Evolutionary conservation across 139 green algal genomes (phyloP).

Genomic region (Auxenochlorella pyrenoidosa): DNA sequence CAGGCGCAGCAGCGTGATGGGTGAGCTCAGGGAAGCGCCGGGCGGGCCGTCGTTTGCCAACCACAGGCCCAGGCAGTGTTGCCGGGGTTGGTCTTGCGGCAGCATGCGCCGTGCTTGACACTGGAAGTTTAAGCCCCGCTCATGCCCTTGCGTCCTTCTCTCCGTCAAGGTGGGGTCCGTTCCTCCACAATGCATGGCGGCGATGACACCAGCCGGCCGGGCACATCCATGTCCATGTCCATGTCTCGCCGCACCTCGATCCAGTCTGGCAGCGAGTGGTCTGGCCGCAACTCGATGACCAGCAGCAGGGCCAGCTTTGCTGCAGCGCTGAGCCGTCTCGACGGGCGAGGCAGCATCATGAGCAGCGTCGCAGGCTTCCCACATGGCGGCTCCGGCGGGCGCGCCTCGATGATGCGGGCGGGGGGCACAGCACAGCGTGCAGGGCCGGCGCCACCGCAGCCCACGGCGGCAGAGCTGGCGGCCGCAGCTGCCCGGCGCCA

Average conservation of each 20-base stretch:
- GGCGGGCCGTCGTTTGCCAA: neutral
- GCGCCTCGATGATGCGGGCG: neutral
- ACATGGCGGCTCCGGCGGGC: neutral
- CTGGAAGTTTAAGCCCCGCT: too few relatives aligned
- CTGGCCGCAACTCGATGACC: neutral
- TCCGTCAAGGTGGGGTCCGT: neutral
- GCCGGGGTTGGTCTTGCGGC: too few relatives aligned
- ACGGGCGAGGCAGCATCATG: slow-evolving; percentile 15
- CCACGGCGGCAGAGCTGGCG: neutral
- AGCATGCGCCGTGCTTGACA: too few relatives aligned
- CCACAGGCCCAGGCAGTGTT: too few relatives aligned
- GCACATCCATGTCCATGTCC: neutral
- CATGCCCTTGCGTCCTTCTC: neutral
- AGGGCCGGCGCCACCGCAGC: neutral
- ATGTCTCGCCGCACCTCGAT: slow-evolving; percentile 26
- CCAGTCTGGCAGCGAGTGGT: neutral
- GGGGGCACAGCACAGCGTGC: neutral
- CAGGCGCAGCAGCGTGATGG: neutral
- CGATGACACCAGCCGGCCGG: neutral
- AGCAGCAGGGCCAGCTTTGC: slow-evolving; percentile 11
- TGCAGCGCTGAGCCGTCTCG: neutral
- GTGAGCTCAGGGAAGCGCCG: neutral
- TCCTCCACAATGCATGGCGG: neutral
- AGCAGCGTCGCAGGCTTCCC: neutral
- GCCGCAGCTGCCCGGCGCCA: neutral